Evolutionary conservation across 1,284 basidiomycete species (phyloP).

Genomic region (Anthracocystis setariae): DNA sequence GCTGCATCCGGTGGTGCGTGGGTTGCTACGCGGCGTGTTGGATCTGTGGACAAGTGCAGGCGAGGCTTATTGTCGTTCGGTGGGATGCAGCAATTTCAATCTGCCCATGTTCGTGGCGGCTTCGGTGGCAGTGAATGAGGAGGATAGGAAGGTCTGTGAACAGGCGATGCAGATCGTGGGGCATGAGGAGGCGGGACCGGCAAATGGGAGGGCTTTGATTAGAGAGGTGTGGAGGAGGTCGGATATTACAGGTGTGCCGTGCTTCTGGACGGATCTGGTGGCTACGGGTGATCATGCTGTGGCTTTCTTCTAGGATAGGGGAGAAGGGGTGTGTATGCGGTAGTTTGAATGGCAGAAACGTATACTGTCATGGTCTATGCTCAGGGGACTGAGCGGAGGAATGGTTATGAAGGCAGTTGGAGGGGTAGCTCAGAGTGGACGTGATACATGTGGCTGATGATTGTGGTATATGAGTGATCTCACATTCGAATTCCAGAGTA

Average conservation of each 20-base stretch:
- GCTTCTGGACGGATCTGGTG: constrained; percentile 37
- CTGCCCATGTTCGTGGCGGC: constrained; percentile 31
- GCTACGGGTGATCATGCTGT: constrained; percentile 29
- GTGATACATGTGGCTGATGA: too few relatives aligned
- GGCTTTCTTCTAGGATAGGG: constrained; percentile 26
- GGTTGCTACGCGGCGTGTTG: constrained; percentile 19
- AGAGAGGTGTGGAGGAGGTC: constrained; percentile 34
- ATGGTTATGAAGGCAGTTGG: too few relatives aligned
- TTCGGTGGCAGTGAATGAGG: constrained; percentile 27
- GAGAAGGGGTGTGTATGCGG: neutral
- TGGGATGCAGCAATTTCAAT: constrained; percentile 43
- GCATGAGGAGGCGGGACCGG: constrained; percentile 35
- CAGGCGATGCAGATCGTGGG: constrained; percentile 40
- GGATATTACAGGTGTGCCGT: constrained; percentile 28
- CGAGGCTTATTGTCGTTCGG: constrained; percentile 30
- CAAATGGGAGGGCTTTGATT: constrained; percentile 24
- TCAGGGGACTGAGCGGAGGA: too few relatives aligned
- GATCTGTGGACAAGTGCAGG: constrained; percentile 34
- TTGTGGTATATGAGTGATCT: too few relatives aligned
- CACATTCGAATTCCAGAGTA: too few relatives aligned
- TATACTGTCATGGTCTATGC: neutral
- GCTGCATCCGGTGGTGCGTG: constrained; percentile 21
- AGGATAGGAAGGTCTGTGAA: constrained; percentile 30
- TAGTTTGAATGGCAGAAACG: neutral
- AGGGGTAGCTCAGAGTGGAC: too few relatives aligned